Conservation (phyloP, 2,329 filamentous ascomycete species). For the Trematosphaeria pertusa region DNA sequence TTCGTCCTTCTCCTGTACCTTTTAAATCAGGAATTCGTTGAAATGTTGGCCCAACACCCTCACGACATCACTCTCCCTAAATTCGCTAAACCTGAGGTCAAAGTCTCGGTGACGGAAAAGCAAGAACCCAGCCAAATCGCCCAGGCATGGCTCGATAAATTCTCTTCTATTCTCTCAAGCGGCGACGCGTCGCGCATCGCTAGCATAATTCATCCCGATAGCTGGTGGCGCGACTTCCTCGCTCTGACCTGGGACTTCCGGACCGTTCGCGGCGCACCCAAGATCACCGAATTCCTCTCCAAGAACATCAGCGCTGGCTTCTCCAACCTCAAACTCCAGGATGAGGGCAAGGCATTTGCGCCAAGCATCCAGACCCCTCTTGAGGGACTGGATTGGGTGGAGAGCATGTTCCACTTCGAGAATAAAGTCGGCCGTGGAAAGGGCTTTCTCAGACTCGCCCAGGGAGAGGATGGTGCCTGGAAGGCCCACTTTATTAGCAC, state of each 20-base stretch:
- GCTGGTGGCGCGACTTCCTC: conserved; percentile 67
- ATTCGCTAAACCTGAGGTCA: conserved; percentile 26
- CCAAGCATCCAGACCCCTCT: conserved; percentile 54
- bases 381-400: conserved; percentile 63
- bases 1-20: background rate
- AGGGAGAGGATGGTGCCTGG: conserved; percentile 57
- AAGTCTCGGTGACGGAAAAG: conserved; percentile 13
- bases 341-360: conserved; percentile 54
- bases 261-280: conserved; percentile 55
- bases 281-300: conserved; percentile 52
- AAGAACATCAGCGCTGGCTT: conserved; percentile 49
- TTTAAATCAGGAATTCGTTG: background rate
- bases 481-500: conserved; percentile 72
- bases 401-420: conserved; percentile 63
- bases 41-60: conserved; percentile 29
- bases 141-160: conserved; percentile 36
- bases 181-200: conserved; percentile 22
- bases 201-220: conserved; percentile 52
- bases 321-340: conserved; percentile 45
- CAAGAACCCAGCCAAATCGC: conserved; percentile 27
- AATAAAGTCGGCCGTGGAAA: conserved; percentile 62
- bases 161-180: conserved; percentile 28
- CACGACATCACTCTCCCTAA: conserved; percentile 36
- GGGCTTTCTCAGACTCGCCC: conserved; percentile 63
- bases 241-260: conserved; percentile 64